These are phyloP conservation scores for Lepidium campestre DNA, from an alignment of 441 rosid genomes.

Conservation along the genomic window DNA sequence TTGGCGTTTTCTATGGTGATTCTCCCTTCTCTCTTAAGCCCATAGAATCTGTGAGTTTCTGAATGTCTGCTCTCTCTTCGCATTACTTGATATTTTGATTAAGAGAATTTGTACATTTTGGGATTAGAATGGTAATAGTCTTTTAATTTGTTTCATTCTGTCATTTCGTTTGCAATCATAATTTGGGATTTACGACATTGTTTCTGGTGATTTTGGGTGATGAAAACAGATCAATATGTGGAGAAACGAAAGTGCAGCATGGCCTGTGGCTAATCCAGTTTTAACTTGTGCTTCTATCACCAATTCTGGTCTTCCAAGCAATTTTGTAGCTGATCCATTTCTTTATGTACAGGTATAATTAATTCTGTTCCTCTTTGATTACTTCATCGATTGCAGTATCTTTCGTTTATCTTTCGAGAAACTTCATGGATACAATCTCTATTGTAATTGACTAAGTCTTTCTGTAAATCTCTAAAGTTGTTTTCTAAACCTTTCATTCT, in stretches of 20 bases:
- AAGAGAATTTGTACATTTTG: not conserved
- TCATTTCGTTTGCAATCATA: not conserved
- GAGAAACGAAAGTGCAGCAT: conserved; percentile 72
- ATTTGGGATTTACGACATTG: not conserved
- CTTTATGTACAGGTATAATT: conserved; percentile 63
- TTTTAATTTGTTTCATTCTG: not conserved
- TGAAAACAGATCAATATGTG: conserved; percentile 53
- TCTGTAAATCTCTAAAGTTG: too few relatives aligned
- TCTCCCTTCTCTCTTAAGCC: conserved; percentile 89
- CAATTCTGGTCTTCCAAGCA: conserved; percentile 73
- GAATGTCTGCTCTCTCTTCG: not conserved
- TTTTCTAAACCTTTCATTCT: too few relatives aligned
- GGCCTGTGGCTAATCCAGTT: conserved; percentile 96
- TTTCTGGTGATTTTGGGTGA: not conserved
- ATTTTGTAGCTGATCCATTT: conserved; percentile 93
- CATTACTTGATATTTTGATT: not conserved
- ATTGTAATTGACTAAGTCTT: too few relatives aligned
- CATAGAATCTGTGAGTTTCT: conserved; percentile 67
- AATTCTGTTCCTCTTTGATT: not conserved
- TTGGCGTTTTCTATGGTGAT: conserved; percentile 83
- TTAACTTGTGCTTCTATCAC: conserved; percentile 81
- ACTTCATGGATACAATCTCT: too few relatives aligned
- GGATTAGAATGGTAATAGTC: not conserved
- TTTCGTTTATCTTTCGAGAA: too few relatives aligned
- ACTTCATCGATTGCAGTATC: not conserved